Conservation (phyloP, 139 green algal species). For the Chlamydomonas applanata region DNA sequence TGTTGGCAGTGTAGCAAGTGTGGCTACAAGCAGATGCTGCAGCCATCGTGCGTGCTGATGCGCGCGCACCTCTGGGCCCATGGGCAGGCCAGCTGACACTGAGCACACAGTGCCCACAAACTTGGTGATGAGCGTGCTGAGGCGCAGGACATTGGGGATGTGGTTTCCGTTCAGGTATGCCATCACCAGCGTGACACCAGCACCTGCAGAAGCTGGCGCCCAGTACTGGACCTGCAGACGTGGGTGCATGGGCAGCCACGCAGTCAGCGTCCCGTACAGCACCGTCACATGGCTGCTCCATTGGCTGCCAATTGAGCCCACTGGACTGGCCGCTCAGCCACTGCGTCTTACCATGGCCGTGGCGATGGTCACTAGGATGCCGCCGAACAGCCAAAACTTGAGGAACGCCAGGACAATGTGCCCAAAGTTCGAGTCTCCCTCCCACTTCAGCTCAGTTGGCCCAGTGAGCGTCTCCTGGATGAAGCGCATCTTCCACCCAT, state of each 20-base stretch:
- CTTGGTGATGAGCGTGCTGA: slow-evolving; percentile 67
- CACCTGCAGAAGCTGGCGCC: slow-evolving; percentile 72
- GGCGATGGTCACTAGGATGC: slow-evolving; percentile 30
- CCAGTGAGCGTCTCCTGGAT: slow-evolving; percentile 30
- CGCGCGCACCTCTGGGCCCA: slow-evolving; percentile 69
- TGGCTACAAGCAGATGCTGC: too few relatives aligned
- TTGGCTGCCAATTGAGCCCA: not conserved
- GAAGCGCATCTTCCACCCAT: slow-evolving; percentile 38
- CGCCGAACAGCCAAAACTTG: slow-evolving; percentile 41
- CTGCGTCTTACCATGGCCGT: slow-evolving; percentile 35
- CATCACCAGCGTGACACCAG: slow-evolving; percentile 86
- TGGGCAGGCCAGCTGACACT: slow-evolving; percentile 47
- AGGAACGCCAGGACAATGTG: slow-evolving; percentile 15
- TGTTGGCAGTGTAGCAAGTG: too few relatives aligned
- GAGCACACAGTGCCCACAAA: slow-evolving; percentile 59
- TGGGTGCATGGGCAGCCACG: not conserved
- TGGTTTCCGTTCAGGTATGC: slow-evolving; percentile 77
- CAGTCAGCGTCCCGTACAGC: too few relatives aligned
- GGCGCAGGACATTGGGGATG: slow-evolving; percentile 67
- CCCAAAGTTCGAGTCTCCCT: not conserved
- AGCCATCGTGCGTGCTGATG: too few relatives aligned
- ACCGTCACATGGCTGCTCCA: too few relatives aligned
- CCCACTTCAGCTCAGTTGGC: not conserved
- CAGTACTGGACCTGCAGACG: slow-evolving; percentile 67
- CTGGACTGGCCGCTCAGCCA: too few relatives aligned